Base-by-base conservation (phyloP, 176 grass and related monocot genomes). In the Oryza glumipatula region DNA sequence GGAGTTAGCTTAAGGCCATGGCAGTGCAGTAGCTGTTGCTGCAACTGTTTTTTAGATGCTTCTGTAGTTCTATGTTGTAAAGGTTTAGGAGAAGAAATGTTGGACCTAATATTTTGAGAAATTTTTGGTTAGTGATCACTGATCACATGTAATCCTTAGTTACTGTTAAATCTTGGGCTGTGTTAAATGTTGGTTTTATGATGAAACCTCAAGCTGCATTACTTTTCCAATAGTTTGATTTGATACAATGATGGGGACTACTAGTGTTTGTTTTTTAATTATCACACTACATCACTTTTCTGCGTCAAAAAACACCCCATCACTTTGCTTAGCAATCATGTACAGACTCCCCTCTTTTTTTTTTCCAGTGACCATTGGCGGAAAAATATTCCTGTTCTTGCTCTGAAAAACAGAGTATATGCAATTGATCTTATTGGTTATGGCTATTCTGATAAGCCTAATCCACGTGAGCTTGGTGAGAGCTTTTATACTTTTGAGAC, bases 401-500 rank as follows among this genome's bases (percentile, higher is more conserved):
- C 96, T 9, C 72, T 76, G 49, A 83, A 41, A 73, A 88, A 76
- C 61, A 92, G 91, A 80, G 93, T 98, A 1, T 98, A 88, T 70
- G 89, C 96, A 7, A 92, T 98, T 35, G 93, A 95, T 92, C 89
- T 98, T 66, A 94, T 98, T 87, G 96, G 96, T 43, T 98, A 95
- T 74, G 96, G 93, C 5, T 98, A 98, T 83, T 98, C 93, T 39
- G 96, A 95, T 79, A 98, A 98, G 72, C 96, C 93, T 61, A 94
- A 98, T 83, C 93, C 96, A 68, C 76, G 85, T 68, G 85, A 87
- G 11, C 22, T 90, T 61, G 70, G 24, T 21, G 82, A 84, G 49
- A 88, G 72, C 48, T 95, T 98, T 81, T 98, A 98, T 86, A 88
- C 93, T 73, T 98, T 98, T 89, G 96, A 98, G 77, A 98, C 96